Percentiles rank a stretch among this genome's conserved stretches.
phyloP scores from a whole-genome alignment of 257 asterid genomes.

The Phtheirospermum japonicum region DNA sequence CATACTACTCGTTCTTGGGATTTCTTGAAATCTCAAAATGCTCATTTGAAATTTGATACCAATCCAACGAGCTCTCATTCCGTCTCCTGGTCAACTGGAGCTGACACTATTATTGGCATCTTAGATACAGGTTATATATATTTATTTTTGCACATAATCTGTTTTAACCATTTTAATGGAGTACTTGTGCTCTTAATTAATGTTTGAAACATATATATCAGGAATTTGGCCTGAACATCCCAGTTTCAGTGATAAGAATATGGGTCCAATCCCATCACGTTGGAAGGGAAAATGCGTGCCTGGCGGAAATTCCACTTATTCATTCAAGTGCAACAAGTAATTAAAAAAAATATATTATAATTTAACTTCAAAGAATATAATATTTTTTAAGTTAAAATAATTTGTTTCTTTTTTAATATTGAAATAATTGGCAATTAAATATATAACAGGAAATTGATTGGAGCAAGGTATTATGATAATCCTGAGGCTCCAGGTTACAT shows the following conservation, averaged over 20 bases:
- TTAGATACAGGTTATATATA: slow-evolving; percentile 85
- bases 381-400: no score
- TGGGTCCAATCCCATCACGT: slow-evolving; percentile 57
- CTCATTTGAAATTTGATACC: slow-evolving; percentile 32
- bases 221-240: slow-evolving; percentile 94
- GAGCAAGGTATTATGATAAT: slow-evolving; percentile 34
- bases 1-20: slow-evolving; percentile 98
- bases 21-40: slow-evolving; percentile 50
- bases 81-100: slow-evolving; percentile 32
- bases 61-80: slow-evolving; percentile 7
- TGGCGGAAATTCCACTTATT: slow-evolving; percentile 30
- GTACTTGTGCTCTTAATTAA: no score
- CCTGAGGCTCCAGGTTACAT: not conserved
- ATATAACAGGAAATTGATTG: no score
- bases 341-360: no score
- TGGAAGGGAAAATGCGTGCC: slow-evolving; percentile 85
- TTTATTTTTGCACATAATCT: no score
- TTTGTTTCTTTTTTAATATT: no score
- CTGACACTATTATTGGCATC: slow-evolving; percentile 71
- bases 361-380: no score
- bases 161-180: not conserved
- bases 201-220: slow-evolving; percentile 25
- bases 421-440: no score
- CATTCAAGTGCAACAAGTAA: slow-evolving; percentile 67
- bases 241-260: slow-evolving; percentile 59